Percentiles rank a stretch among this genome's conserved stretches.
Evolutionary conservation across 2,329 filamentous ascomycete genomes (phyloP).

Genomic region (Stylonectria norvegica): DNA sequence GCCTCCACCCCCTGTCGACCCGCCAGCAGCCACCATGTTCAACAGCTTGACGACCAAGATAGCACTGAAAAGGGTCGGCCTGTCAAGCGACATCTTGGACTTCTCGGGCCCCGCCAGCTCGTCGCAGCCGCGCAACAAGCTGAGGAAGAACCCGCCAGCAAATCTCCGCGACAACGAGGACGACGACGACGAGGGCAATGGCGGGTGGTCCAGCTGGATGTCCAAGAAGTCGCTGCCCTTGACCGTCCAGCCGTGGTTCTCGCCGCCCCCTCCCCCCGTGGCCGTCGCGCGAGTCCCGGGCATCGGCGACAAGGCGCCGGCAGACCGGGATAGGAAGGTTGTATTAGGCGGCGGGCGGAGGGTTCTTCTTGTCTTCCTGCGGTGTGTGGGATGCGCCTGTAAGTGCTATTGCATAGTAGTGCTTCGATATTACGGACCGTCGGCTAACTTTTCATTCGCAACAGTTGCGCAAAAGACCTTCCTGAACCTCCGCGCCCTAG

Average conservation of each 20-base stretch:
- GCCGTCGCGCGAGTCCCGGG: slow-evolving; percentile 44
- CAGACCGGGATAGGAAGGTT: slow-evolving; percentile 45
- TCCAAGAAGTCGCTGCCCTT: slow-evolving; percentile 48
- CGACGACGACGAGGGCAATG: slow-evolving; percentile 24
- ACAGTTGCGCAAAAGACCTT: slow-evolving; percentile 57
- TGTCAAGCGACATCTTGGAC: slow-evolving; percentile 49
- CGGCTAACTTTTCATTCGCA: not conserved
- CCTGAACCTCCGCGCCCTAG: slow-evolving; percentile 51
- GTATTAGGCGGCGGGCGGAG: slow-evolving; percentile 42
- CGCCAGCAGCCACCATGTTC: slow-evolving; percentile 56
- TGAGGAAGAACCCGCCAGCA: slow-evolving; percentile 31
- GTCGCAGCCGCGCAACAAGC: slow-evolving; percentile 29
- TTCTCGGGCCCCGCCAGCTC: slow-evolving; percentile 25
- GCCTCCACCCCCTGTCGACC: not conserved
- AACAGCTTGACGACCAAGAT: slow-evolving; percentile 55
- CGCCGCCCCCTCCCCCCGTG: slow-evolving; percentile 49
- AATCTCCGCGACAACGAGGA: slow-evolving; percentile 30
- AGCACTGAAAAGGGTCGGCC: slow-evolving; percentile 54
- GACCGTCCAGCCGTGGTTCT: slow-evolving; percentile 52
- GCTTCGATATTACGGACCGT: no score
- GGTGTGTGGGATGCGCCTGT: slow-evolving; percentile 56
- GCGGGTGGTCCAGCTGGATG: slow-evolving; percentile 47
- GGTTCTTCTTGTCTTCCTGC: slow-evolving; percentile 49
- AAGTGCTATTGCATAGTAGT: slow-evolving; percentile 26
- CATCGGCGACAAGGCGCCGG: slow-evolving; percentile 46